Percentiles rank a stretch among this genome's conserved stretches.
phyloP scores from a whole-genome alignment of 2,329 filamentous ascomycete genomes.

The Trichoderma atrobrunneum region DNA sequence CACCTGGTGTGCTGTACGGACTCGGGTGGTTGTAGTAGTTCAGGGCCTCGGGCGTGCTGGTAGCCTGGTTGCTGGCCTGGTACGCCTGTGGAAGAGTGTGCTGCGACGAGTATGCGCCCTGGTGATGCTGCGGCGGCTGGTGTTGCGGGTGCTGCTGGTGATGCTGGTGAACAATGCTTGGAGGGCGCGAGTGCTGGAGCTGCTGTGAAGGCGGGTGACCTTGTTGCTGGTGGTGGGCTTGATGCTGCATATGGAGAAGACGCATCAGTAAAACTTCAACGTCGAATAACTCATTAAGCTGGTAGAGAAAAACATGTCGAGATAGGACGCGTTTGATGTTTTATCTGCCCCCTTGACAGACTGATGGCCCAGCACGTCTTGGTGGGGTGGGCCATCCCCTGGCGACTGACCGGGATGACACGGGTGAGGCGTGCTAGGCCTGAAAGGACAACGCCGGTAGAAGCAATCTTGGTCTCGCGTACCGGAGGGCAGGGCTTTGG shows the following conservation, averaged over 20 bases:
- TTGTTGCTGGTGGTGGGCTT: constrained; percentile 70
- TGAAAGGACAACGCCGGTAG: constrained; percentile 40
- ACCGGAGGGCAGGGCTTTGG: constrained; percentile 28
- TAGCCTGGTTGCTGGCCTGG: constrained; percentile 61
- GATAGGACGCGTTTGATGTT: constrained; percentile 49
- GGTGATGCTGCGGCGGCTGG: constrained; percentile 58
- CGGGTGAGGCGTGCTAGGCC: constrained; percentile 50
- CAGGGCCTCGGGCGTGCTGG: constrained; percentile 62
- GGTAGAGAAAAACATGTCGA: constrained; percentile 37
- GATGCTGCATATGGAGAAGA: constrained; percentile 68
- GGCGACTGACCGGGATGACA: constrained; percentile 47
- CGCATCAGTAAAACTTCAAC: constrained; percentile 53
- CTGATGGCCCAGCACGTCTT: constrained; percentile 44
- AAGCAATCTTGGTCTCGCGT: constrained; percentile 36
- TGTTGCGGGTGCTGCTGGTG: constrained; percentile 62
- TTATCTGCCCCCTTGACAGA: constrained; percentile 48
- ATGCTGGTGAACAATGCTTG: constrained; percentile 71
- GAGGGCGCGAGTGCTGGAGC: constrained; percentile 68
- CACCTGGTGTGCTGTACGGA: constrained; percentile 79
- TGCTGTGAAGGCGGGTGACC: constrained; percentile 66
- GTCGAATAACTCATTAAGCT: constrained; percentile 35
- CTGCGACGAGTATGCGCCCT: constrained; percentile 64
- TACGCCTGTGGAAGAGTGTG: constrained; percentile 67
- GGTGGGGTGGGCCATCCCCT: constrained; percentile 40
- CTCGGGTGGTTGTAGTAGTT: constrained; percentile 77